Evolutionary conservation across 108 stramenopile genomes (phyloP).

Genomic region (Aureococcus anophagefferens): DNA sequence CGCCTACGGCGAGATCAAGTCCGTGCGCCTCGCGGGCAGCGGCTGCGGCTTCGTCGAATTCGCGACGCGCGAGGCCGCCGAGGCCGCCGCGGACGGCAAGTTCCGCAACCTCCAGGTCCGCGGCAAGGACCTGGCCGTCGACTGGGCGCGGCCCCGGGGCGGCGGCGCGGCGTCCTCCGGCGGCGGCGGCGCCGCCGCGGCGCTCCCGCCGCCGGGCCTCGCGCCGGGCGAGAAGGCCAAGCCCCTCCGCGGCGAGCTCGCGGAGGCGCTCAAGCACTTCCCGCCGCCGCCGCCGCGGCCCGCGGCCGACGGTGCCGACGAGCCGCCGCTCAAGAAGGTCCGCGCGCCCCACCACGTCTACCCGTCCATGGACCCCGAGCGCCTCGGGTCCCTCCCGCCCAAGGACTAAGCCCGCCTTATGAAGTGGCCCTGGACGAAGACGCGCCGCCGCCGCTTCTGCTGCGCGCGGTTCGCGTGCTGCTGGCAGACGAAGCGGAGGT

Average conservation of each 20-base stretch:
- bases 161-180: neutral
- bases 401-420: too few species aligned
- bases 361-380: constrained; percentile 6
- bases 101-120: constrained; percentile 10
- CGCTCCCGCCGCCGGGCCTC: neutral
- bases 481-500: neutral
- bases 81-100: constrained; percentile 64
- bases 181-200: neutral
- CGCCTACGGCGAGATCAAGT: constrained; percentile 64
- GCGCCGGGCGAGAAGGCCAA: neutral
- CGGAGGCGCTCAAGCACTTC: neutral
- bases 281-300: too few species aligned
- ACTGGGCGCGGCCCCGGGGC: constrained; percentile 2
- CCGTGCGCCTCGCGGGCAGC: constrained; percentile 60
- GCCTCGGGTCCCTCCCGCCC: neutral
- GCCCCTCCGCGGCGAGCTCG: neutral
- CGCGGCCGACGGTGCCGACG: too few species aligned
- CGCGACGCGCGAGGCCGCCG: constrained; percentile 65
- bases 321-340: neutral
- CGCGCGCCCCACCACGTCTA: neutral
- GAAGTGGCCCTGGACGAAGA: neutral
- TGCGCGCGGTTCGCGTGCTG: neutral
- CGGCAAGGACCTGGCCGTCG: neutral
- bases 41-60: constrained; percentile 76
- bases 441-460: neutral